These are phyloP conservation scores for Serendipita sp. DNA, from an alignment of 1,284 basidiomycete genomes.

Conservation along the genomic window DNA sequence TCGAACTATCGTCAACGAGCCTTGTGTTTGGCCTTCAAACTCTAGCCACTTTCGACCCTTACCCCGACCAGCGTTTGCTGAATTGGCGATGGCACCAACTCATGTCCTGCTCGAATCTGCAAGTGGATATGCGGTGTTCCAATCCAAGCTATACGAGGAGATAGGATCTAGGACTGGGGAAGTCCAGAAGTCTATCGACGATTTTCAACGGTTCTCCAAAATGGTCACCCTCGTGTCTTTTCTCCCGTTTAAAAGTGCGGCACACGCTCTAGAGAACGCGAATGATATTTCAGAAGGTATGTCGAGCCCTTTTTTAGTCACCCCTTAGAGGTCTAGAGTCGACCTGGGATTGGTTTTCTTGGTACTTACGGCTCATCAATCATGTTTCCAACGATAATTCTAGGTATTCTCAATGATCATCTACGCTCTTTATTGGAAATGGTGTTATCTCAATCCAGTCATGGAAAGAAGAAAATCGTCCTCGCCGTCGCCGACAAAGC, in stretches of 20 bases:
- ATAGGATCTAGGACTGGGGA: conserved; percentile 72
- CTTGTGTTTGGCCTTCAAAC: too few relatives aligned
- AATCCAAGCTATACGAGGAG: conserved; percentile 79
- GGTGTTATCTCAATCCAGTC: conserved; percentile 67
- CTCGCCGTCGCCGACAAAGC: conserved; percentile 75
- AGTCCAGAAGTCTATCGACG: conserved; percentile 76
- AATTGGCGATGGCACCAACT: conserved; percentile 39
- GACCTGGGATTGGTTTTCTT: background rate
- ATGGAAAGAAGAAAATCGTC: conserved; percentile 62
- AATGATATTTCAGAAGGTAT: conserved; percentile 94
- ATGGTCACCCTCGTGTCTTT: conserved; percentile 90
- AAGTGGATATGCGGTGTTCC: conserved; percentile 90
- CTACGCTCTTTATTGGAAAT: conserved; percentile 80
- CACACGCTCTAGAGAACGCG: conserved; percentile 90
- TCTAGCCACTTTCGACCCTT: background rate
- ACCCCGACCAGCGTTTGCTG: background rate
- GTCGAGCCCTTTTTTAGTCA: conserved; percentile 15
- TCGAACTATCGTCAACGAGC: too few relatives aligned
- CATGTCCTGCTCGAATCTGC: conserved; percentile 93
- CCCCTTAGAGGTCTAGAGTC: conserved; percentile 1
- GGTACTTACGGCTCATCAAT: background rate
- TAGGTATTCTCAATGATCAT: conserved; percentile 79
- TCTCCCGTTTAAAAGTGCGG: conserved; percentile 88
- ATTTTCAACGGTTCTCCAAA: conserved; percentile 84
- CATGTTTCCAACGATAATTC: background rate